Conservation (phyloP, 2,329 filamentous ascomycete genomes). For the Penicillium sp. region DNA sequence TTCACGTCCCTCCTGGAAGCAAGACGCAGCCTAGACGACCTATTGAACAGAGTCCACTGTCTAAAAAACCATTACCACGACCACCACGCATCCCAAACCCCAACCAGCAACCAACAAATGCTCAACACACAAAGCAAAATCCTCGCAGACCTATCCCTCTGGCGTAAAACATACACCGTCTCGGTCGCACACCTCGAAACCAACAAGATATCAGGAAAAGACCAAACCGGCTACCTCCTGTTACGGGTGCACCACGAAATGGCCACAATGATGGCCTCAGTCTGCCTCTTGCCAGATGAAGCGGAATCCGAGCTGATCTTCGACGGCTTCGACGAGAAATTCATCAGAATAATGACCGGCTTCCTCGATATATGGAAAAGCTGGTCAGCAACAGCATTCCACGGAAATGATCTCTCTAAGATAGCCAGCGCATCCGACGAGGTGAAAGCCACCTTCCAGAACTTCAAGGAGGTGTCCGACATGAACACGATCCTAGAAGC, state of each 20-base stretch:
- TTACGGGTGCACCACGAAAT: slow-evolving; percentile 46
- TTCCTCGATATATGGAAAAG: slow-evolving; percentile 15
- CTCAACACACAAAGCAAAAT: slow-evolving; percentile 8
- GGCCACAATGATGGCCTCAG: slow-evolving; percentile 44
- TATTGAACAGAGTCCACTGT: slow-evolving; percentile 20
- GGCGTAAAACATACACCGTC: slow-evolving; percentile 26
- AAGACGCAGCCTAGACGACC: slow-evolving; percentile 23
- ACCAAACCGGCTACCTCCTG: slow-evolving; percentile 29
- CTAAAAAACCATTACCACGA: slow-evolving; percentile 12
- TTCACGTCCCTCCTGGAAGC: slow-evolving; percentile 21
- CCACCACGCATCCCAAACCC: neutral
- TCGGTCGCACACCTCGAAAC: slow-evolving; percentile 4
- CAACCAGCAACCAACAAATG: neutral
- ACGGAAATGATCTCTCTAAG: neutral
- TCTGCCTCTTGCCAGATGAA: slow-evolving; percentile 20
- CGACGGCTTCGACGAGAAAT: slow-evolving; percentile 24
- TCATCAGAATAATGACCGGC: slow-evolving; percentile 20
- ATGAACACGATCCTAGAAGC: neutral
- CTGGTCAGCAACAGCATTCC: slow-evolving; percentile 4
- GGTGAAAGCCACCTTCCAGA: neutral
- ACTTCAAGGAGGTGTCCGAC: neutral
- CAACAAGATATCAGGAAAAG: neutral
- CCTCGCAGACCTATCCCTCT: slow-evolving; percentile 16
- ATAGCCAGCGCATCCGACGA: neutral
- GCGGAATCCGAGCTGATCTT: slow-evolving; percentile 26